A percentile compares a stretch with the other conserved stretches of the same genome.
These are phyloP conservation scores for Acorus calamus DNA, from an alignment of 106 monocot genomes.

Conservation along the genomic window DNA sequence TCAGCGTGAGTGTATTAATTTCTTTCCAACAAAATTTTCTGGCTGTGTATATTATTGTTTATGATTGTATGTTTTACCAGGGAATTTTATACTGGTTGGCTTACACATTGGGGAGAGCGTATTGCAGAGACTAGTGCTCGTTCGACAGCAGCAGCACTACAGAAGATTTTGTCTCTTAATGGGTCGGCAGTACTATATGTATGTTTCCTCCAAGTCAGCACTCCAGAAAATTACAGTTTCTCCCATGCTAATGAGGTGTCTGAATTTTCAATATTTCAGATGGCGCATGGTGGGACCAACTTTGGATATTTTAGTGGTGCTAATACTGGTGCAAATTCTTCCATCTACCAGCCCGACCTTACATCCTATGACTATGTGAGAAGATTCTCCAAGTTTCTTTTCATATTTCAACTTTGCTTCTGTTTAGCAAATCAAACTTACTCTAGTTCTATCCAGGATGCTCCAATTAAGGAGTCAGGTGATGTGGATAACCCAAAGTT, in stretches of 20 bases:
- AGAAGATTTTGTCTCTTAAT: slow-evolving; percentile 70
- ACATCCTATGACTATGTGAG: slow-evolving; percentile 99
- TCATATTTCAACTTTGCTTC: not conserved
- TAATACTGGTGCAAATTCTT: slow-evolving; percentile 72
- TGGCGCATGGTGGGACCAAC: slow-evolving; percentile 99
- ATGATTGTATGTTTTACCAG: slow-evolving; percentile 30
- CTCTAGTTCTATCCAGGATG: slow-evolving; percentile 53
- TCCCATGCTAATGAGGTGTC: slow-evolving; percentile 1
- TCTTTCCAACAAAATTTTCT: slow-evolving; percentile 1
- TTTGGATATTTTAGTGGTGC: slow-evolving; percentile 95
- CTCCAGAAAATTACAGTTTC: no score
- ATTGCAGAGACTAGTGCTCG: slow-evolving; percentile 62
- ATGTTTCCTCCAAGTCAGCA: slow-evolving; percentile 6
- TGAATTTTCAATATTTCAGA: slow-evolving; percentile 32
- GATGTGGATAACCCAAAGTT: slow-evolving; percentile 84
- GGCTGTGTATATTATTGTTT: not conserved
- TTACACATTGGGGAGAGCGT: slow-evolving; percentile 91
- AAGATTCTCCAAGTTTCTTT: not conserved
- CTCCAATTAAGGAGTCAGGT: slow-evolving; percentile 90
- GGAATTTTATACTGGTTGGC: slow-evolving; percentile 99
- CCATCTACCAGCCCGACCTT: slow-evolving; percentile 81
- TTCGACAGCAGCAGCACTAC: slow-evolving; percentile 45
- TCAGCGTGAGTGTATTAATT: slow-evolving; percentile 54
- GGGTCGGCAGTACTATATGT: slow-evolving; percentile 97
- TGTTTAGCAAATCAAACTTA: not conserved